phyloP scores from a whole-genome alignment of 345 rosid genomes.

The Jatropha curcas region DNA sequence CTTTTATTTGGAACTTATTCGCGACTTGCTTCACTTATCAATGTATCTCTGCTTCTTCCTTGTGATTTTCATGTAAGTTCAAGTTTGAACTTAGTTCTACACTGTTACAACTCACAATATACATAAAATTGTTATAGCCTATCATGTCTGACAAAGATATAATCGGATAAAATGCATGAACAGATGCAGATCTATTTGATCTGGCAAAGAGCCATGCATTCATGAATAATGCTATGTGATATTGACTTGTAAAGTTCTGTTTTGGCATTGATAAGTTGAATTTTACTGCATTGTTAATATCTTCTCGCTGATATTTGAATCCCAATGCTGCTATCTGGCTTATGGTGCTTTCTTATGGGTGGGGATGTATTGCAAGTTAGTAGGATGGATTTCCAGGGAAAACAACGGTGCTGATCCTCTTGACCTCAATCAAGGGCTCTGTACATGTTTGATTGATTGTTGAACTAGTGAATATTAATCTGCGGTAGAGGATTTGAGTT shows the following conservation, averaged over 20 bases:
- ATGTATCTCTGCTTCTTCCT: constrained; percentile 97
- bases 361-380: background rate
- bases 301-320: background rate
- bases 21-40: constrained; percentile 93
- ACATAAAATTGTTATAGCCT: background rate
- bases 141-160: background rate
- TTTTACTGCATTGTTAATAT: background rate
- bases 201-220: background rate
- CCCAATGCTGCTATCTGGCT: background rate
- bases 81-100: constrained; percentile 5
- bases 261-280: background rate
- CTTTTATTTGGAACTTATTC: constrained; percentile 89
- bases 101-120: background rate
- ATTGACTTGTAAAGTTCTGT: background rate
- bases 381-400: background rate
- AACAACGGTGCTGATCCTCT: background rate
- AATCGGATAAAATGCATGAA: background rate
- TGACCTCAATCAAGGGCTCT: background rate
- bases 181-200: background rate
- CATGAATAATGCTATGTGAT: background rate
- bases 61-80: constrained; percentile 88
- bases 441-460: background rate
- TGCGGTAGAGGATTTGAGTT: background rate
- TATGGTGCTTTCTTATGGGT: background rate
- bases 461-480: background rate